Percentiles rank a stretch among this genome's conserved stretches.
phyloP scores from a whole-genome alignment of 2,329 filamentous ascomycete genomes.

The Xylariaceae sp. region DNA sequence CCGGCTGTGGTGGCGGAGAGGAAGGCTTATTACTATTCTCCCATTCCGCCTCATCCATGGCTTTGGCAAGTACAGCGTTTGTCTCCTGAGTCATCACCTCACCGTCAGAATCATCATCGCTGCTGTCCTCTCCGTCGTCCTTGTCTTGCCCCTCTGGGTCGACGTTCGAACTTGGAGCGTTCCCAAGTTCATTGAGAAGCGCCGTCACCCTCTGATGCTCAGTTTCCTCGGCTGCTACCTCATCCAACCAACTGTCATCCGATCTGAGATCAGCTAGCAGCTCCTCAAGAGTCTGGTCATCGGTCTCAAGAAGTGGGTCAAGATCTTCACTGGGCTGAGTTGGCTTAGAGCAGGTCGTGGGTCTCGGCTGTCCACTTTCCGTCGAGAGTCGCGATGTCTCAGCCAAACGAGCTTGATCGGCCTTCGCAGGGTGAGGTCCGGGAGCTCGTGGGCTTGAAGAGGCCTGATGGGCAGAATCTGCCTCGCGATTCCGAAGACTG shows the following conservation, averaged over 20 bases:
- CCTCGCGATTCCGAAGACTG: slow-evolving; percentile 42
- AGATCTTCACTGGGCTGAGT: slow-evolving; percentile 25
- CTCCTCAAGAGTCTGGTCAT: slow-evolving; percentile 51
- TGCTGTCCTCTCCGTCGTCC: background rate
- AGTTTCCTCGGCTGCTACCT: slow-evolving; percentile 27
- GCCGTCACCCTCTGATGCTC: slow-evolving; percentile 31
- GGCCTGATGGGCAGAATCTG: slow-evolving; percentile 20
- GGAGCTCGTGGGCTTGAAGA: slow-evolving; percentile 4
- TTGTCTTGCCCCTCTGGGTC: slow-evolving; percentile 5
- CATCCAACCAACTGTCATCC: slow-evolving; percentile 31
- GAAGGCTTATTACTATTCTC: slow-evolving; percentile 20
- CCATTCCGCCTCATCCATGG: slow-evolving; percentile 44
- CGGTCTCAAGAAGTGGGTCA: slow-evolving; percentile 41
- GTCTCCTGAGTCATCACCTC: slow-evolving; percentile 45
- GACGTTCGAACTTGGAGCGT: slow-evolving; percentile 9
- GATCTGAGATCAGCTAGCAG: slow-evolving; percentile 43
- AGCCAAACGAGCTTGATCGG: slow-evolving; percentile 14
- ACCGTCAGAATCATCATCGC: slow-evolving; percentile 43
- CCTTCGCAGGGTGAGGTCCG: slow-evolving; percentile 1
- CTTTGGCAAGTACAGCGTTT: slow-evolving; percentile 42
- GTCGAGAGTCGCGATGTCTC: slow-evolving; percentile 1
- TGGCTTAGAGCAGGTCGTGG: slow-evolving; percentile 2
- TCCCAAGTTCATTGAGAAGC: slow-evolving; percentile 31
- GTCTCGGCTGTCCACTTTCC: slow-evolving; percentile 1
- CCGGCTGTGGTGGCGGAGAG: slow-evolving; percentile 8